Base-by-base conservation (phyloP, 306 rosid species). In the Vigna angularis region DNA sequence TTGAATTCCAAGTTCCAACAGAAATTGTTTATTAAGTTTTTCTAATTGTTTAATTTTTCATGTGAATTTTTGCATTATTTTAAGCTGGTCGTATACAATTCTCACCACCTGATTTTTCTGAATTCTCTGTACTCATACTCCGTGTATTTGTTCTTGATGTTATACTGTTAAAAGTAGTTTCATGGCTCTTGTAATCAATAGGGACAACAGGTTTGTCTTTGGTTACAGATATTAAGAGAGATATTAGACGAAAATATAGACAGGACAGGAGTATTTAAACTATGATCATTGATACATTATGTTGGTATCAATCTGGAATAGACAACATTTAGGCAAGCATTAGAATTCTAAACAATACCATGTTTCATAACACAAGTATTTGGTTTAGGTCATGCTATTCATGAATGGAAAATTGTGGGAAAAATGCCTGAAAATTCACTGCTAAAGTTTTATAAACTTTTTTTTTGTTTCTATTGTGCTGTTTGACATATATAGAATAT, bases 31-130 rank as follows among this genome's bases (percentile, higher is more conserved):
- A 0, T 53, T 47, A 32, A 45, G 45, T 57, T 83, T 63, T 55
- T 47, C 22, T 24, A 36, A 28, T 20, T 55, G 42, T 75, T 70
- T 61, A 65, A 28, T 48, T 62, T 51, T 61, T 74, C 70, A 44
- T 17, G 20, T 61, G 49, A 51, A 56, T 77, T 70, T 66, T 75
- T 77, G 56, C 65, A 8, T 9, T 40, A 57, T 44, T 15, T 63
- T 22, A 70, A 47, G 38, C 55, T 59, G 5, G 30, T 55, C 5
- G n/a, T 42, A 57, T 36, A 55, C 30, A 70, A 75, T 15, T 51
- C 61, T 74, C n/a, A 63, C 45, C 59, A 4, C 13, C 72, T 75
- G 36, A 38, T 56, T 57, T 72, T 72, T 52, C 66, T 36, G 12
- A 52, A n/a, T 72, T 40, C 26, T 28, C 17, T 12, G 73, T 26